These are phyloP conservation scores for Taphrina populina DNA, from an alignment of 1,139 yeast species.

Conservation along the genomic window DNA sequence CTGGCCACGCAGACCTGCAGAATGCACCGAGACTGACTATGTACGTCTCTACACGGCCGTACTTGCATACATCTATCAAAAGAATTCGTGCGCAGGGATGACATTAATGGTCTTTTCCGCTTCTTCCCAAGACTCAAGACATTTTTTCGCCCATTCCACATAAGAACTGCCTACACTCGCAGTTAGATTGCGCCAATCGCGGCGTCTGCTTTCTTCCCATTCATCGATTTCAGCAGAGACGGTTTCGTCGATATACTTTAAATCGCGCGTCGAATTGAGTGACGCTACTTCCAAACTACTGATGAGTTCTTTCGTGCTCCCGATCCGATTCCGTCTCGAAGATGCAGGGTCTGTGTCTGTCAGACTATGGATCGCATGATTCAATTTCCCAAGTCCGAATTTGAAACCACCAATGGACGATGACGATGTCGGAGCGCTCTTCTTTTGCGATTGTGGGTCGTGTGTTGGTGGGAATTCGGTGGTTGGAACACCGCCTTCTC, in stretches of 20 bases:
- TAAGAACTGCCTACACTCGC: conserved; percentile 53
- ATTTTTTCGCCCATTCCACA: conserved; percentile 68
- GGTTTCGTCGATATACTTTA: conserved; percentile 23
- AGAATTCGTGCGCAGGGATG: conserved; percentile 35
- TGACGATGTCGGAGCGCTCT: conserved; percentile 12
- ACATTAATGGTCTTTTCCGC: conserved; percentile 48
- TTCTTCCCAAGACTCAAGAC: conserved; percentile 72
- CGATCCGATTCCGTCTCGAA: conserved; percentile 59
- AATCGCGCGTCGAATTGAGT: conserved; percentile 21
- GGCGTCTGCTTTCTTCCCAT: conserved; percentile 52
- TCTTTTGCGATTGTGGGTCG: conserved; percentile 15
- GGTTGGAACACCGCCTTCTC: conserved; percentile 5
- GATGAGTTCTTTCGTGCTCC: conserved; percentile 55
- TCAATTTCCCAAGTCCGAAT: conserved; percentile 50
- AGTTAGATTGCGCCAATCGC: conserved; percentile 53
- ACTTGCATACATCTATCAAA: too few relatives aligned
- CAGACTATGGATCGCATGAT: conserved; percentile 64
- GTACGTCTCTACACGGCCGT: too few relatives aligned
- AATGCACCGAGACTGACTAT: too few relatives aligned
- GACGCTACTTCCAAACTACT: conserved; percentile 36
- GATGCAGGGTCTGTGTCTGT: conserved; percentile 71
- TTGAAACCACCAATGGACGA: conserved; percentile 41
- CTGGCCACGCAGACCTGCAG: too few relatives aligned
- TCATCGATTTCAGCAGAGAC: conserved; percentile 49
- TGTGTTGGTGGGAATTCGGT: conserved; percentile 31